Conservation (phyloP, 805 yeast species). For the Nakazawaea holstii region DNA sequence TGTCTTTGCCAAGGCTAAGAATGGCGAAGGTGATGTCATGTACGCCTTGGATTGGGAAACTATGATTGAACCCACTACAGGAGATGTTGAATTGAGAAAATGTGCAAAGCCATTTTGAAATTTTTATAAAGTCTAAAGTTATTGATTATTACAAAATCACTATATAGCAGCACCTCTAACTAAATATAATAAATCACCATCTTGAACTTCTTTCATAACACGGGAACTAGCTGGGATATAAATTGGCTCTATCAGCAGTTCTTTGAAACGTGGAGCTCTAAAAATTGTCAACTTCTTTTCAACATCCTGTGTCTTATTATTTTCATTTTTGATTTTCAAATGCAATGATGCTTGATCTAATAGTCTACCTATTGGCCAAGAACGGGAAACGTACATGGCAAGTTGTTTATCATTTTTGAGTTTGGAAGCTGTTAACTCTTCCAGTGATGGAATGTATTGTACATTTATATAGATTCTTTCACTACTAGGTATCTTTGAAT, state of each 20-base stretch:
- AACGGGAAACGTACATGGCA: constrained; percentile 42
- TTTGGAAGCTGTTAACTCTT: not conserved
- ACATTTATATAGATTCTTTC: constrained; percentile 50
- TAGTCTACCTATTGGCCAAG: constrained; percentile 58
- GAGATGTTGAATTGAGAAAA: constrained; percentile 72
- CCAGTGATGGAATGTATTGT: constrained; percentile 27
- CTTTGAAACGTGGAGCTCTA: constrained; percentile 23
- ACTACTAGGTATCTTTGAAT: constrained; percentile 30
- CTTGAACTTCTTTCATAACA: constrained; percentile 33
- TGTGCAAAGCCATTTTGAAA: constrained; percentile 80
- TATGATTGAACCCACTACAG: constrained; percentile 77
- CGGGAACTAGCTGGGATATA: constrained; percentile 32
- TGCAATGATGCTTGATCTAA: constrained; percentile 47
- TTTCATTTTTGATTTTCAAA: constrained; percentile 41
- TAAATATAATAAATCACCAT: constrained; percentile 47
- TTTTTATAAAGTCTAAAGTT: too few relatives aligned
- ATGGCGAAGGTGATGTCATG: constrained; percentile 68
- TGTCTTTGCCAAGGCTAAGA: constrained; percentile 73
- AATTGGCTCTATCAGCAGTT: constrained; percentile 21
- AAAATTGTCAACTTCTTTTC: constrained; percentile 44
- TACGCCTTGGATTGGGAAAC: constrained; percentile 94
- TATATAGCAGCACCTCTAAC: constrained; percentile 39
- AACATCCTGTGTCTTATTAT: constrained; percentile 38
- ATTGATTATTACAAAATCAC: too few relatives aligned
- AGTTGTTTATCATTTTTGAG: constrained; percentile 11